Evolutionary conservation across 495 filamentous ascomycete species (phyloP).

Genomic region (Talaromyces thailandensis): DNA sequence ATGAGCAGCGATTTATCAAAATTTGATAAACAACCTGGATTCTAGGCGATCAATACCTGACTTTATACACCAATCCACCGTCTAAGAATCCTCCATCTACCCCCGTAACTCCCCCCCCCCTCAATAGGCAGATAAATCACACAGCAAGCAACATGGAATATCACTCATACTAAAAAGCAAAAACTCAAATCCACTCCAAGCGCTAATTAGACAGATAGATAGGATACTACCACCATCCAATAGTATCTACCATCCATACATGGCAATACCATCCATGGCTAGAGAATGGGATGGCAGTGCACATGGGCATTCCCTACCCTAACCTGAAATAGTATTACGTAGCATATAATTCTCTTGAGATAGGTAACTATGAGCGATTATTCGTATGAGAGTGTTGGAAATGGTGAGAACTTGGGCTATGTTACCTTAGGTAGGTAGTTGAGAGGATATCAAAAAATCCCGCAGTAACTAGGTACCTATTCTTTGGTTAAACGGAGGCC

Average conservation of each 20-base stretch:
- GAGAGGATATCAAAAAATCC: background rate
- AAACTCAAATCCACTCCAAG: background rate
- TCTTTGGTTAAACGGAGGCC: too few species aligned
- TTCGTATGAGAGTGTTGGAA: too few species aligned
- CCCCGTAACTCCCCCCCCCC: too few species aligned
- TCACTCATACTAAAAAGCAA: background rate
- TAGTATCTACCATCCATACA: background rate
- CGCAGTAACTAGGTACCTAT: too few species aligned
- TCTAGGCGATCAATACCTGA: background rate
- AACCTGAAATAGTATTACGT: background rate
- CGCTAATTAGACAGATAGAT: background rate
- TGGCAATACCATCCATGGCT: background rate
- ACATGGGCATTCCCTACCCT: background rate
- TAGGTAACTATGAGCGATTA: background rate
- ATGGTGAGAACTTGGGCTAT: too few species aligned
- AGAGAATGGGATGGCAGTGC: background rate
- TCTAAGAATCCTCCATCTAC: background rate
- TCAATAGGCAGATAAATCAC: background rate
- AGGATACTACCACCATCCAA: background rate
- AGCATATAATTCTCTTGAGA: background rate
- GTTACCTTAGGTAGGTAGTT: background rate
- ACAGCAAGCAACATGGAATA: background rate
- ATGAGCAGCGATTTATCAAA: background rate
- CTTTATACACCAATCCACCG: background rate
- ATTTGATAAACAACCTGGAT: background rate